Evolutionary conservation across 441 rosid genomes (phyloP).

Genomic region (Jatropha podagrica): DNA sequence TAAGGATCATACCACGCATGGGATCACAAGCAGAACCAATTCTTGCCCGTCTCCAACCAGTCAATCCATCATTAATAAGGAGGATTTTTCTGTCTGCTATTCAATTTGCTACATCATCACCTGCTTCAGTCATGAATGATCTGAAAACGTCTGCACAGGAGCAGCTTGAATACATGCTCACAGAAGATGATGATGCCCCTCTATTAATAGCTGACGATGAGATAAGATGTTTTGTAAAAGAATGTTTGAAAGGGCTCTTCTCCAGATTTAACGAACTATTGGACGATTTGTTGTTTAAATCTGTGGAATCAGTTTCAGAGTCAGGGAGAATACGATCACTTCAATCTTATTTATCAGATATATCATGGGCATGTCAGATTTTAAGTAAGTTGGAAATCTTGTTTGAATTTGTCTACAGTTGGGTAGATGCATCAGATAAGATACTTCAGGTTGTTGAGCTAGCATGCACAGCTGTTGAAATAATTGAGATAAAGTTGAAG

Average conservation of each 20-base stretch:
- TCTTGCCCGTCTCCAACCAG: constrained; percentile 88
- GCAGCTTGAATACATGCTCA: constrained; percentile 90
- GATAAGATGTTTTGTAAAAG: constrained; percentile 63
- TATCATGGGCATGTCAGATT: constrained; percentile 77
- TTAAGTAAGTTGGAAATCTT: constrained; percentile 72
- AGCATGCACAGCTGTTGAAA: constrained; percentile 35
- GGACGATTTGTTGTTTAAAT: constrained; percentile 41
- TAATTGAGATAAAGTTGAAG: constrained; percentile 50
- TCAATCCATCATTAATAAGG: constrained; percentile 49
- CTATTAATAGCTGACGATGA: constrained; percentile 55
- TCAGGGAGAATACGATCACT: constrained; percentile 39
- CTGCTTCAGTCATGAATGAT: constrained; percentile 45
- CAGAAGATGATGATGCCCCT: constrained; percentile 90
- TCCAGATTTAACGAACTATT: constrained; percentile 50
- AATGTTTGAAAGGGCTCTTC: constrained; percentile 53
- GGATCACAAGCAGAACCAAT: constrained; percentile 66
- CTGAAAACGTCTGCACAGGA: constrained; percentile 79
- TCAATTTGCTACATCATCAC: constrained; percentile 74
- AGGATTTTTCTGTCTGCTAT: constrained; percentile 63
- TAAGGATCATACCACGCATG: constrained; percentile 59
- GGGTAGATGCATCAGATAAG: constrained; percentile 82
- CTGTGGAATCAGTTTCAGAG: constrained; percentile 33
- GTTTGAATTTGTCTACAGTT: constrained; percentile 64
- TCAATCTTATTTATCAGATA: constrained; percentile 53
- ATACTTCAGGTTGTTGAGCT: constrained; percentile 45